Base-by-base conservation (phyloP, 805 yeast species). In the Grigorovia humatica region DNA sequence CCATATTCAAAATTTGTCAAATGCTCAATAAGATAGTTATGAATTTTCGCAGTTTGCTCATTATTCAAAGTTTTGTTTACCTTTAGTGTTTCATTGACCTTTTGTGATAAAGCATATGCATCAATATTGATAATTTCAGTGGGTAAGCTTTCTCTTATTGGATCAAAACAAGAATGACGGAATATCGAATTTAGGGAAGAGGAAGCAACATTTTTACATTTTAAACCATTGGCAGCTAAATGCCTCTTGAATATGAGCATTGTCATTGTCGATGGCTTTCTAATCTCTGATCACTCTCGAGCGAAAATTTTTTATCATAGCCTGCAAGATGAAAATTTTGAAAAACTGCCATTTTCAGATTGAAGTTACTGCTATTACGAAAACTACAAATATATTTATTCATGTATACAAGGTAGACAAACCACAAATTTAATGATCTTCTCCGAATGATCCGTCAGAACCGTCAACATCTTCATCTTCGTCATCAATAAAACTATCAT, bases 1-100 rank as follows among this genome's bases (percentile, higher is more conserved):
- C 69, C 63, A 41, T 63, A 63, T 44, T 70, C 72, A 49, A 55
- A 54, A 42, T 54, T 52, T 35, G 67, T 57, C 30, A 67, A 56
- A 12, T 61, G 59, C 43, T 65, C 67, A 38, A 67, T 62, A 17
- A 66, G 30, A 35, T 51, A 53, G 45, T 66, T 66, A 54, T 64
- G 68, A 19, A 66, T 56, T 11, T 43, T 19, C 15, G 56, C 52
- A 20, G 51, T 52, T 17, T 59, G 54, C 12, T 54, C 50, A 4
- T n/a, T 20, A 12, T 57, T 19, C 19, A 60, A n/a, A 1, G 48
- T 42, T 9, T 51, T 20, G 9, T 11, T 23, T 1, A 35, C 38
- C 7, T 49, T 46, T 9, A 66, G 44, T 12, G 49, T 44, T 18
- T 56, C 51, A 9, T 52, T 48, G 5, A 65, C 38, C 27, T 49